Evolutionary conservation across 1,284 basidiomycete genomes (phyloP), one percentile per base, ranked within the genome.

Genomic region (Fistulinella cinereoalba): DNA sequence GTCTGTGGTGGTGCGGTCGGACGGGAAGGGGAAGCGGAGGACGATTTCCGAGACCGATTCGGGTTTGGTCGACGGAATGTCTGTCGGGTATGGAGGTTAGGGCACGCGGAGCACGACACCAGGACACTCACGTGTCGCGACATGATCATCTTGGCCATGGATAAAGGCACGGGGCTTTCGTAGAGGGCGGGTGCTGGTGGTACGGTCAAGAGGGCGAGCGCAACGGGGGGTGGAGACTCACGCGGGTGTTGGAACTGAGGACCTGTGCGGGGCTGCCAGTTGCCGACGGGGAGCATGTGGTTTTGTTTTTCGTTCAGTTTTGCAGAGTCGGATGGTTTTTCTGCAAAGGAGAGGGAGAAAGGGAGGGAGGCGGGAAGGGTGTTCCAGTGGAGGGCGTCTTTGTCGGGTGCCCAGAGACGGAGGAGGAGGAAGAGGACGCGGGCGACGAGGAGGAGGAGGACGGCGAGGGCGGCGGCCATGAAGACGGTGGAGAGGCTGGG

Each of bases 131-230:
- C 62, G 46, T 64, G 62, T 43, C 62, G 62, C 31, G 62, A 66
- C 62, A 64, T 64, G 51, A 64, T 64, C 19, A 64, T 53, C 49
- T 64, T 64, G 42, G 62, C 62, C 65, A 68, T 68, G 6, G 62
- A 64, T 31, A 67, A 42, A 27, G 62, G 62, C 34, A 66, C 49
- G 27, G 58, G 64, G 52, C n/a, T 67, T 46, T 64, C 62, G 25
- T 67, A 64, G 12, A 67, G 51, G 0, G 64, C 65, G 13, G 62
- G 62, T 13, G 63, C 62, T 66, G 21, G 19, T 4, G 22, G 38
- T 28, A 10, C 32, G 3, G 23, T 16, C 6, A 32, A n/a, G 46
- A 37, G 46, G 39, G 42, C 23, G 43, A 9, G 19, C 16, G n/a
- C 15, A 37, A 42, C n/a, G 18, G 38, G 6, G 27, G 27, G 27